phyloP scores from a whole-genome alignment of 1,284 basidiomycete genomes.

The Meira miltonrushii region DNA sequence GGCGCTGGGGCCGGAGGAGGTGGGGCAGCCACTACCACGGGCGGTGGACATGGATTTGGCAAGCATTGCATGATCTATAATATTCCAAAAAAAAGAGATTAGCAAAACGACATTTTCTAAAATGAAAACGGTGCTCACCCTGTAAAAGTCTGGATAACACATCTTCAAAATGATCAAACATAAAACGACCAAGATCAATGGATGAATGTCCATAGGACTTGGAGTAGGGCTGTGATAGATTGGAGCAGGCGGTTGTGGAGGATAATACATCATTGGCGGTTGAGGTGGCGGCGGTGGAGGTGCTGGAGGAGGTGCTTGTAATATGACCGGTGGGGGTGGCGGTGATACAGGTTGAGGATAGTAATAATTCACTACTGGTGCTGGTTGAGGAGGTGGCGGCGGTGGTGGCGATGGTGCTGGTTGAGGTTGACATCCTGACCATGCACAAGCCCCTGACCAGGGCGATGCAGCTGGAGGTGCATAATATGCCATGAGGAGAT shows the following conservation, averaged over 20 bases:
- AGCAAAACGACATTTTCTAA: too few relatives aligned
- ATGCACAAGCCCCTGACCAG: not conserved
- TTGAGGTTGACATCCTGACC: slow-evolving; percentile 2
- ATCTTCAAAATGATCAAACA: not conserved
- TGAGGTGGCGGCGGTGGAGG: not conserved
- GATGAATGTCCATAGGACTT: not conserved
- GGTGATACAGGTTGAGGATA: not conserved
- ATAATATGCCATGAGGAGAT: slow-evolving; percentile 3
- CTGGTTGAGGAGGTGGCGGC: not conserved
- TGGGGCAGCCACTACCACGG: too few relatives aligned
- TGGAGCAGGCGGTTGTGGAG: not conserved
- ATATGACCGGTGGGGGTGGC: not conserved
- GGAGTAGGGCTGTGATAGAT: not conserved
- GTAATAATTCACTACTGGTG: not conserved
- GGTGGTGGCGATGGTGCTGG: not conserved
- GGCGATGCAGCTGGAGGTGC: not conserved
- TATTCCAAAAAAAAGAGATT: too few relatives aligned
- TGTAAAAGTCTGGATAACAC: slow-evolving; percentile 1
- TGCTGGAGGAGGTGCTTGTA: not conserved
- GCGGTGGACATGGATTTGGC: too few relatives aligned
- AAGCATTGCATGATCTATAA: too few relatives aligned
- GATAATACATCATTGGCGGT: not conserved
- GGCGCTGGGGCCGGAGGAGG: not conserved
- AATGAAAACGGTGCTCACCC: not conserved
- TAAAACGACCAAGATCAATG: not conserved